Conservation (phyloP, 1,139 yeast genomes). For the Taphrina populina region DNA sequence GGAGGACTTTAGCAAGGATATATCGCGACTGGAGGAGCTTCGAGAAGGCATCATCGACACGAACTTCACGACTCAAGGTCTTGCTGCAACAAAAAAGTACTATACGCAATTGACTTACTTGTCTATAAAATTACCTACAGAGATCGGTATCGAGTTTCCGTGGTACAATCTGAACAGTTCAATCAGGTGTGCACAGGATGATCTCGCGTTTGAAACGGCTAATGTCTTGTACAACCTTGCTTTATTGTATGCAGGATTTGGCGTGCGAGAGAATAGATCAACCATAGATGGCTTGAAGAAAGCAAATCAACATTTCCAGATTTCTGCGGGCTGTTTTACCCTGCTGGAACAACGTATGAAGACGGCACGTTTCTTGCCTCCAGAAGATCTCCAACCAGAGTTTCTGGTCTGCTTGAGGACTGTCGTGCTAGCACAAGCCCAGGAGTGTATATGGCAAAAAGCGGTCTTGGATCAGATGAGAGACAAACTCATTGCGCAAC, state of each 20-base stretch:
- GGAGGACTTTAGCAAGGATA: neutral
- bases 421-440: slow-evolving; percentile 81
- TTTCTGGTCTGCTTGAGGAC: slow-evolving; percentile 50
- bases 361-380: slow-evolving; percentile 41
- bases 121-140: slow-evolving; percentile 3
- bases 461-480: slow-evolving; percentile 60
- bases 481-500: slow-evolving; percentile 60
- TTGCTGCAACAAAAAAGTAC: neutral
- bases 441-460: slow-evolving; percentile 79
- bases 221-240: slow-evolving; percentile 71
- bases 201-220: slow-evolving; percentile 56
- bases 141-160: slow-evolving; percentile 2
- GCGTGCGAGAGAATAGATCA: slow-evolving; percentile 49
- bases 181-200: neutral
- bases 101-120: slow-evolving; percentile 1
- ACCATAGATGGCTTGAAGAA: slow-evolving; percentile 59
- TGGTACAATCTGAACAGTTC: slow-evolving; percentile 2
- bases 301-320: slow-evolving; percentile 62
- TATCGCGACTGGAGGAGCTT: slow-evolving; percentile 4
- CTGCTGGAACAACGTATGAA: slow-evolving; percentile 41
- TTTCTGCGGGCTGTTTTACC: slow-evolving; percentile 66
- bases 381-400: slow-evolving; percentile 51
- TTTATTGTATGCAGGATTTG: slow-evolving; percentile 60
- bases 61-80: neutral
- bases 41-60: neutral